Evolutionary conservation across 306 rosid genomes (phyloP), one percentile per base, ranked within the genome.

Genomic region (Lablab purpureus): DNA sequence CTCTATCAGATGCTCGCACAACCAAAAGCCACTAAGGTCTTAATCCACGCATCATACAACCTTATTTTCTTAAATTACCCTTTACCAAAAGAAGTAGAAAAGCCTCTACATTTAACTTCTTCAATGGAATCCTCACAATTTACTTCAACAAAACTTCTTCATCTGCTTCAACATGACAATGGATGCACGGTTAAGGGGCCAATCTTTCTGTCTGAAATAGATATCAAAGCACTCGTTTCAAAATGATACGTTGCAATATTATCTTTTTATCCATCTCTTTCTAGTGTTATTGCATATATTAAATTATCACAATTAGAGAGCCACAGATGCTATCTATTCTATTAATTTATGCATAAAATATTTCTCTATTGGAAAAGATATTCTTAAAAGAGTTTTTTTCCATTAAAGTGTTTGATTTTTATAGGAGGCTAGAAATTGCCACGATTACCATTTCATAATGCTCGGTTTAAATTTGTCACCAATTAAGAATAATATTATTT

Each of bases 1-100:
- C 60, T 74, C 71, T 64, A 28, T 2, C 30, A 80, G 80, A 84
- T 76, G 78, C 85, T 78, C 74, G n/a, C 84, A 60, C 51, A 47
- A 54, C 19, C 68, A 49, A 81, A 71, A 58, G 74, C 52, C 27
- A 49, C 15, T 34, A 22, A 72, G 64, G 81, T 14, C 30, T 58
- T 25, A 4, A 36, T 43, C 23, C 7, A 47, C 66, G 41, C 63
- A 76, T 62, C 18, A 64, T 64, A 66, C 50, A 15, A 8, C 23
- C 49, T 56, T 49, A 36, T 72, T 71, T 55, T 28, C 36, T 46
- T 80, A 56, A 72, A 54, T 32, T 37, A 40, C 21, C 45, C 27
- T 34, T 30, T 55, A 66, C 28, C 13, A 14, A 23, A 69, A 23
- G 10, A 34, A 45, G 22, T 15, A 30, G 7, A 54, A 67, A 67